A percentile compares a stretch with the other conserved stretches of the same genome.
Evolutionary conservation across 2,329 filamentous ascomycete species (phyloP).

Genomic region (Claviceps maximensis): DNA sequence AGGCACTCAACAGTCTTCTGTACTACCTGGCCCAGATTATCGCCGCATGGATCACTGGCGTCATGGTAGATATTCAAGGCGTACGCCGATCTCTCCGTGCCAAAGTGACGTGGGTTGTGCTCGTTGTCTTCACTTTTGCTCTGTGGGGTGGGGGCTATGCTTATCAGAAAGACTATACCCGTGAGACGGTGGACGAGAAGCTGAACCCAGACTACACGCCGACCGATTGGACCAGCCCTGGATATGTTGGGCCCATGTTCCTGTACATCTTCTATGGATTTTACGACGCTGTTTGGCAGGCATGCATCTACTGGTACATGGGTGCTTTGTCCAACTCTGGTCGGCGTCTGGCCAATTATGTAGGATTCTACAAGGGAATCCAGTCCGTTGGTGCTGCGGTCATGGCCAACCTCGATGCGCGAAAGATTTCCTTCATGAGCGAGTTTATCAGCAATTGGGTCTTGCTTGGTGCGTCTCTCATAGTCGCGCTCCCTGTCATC

Average conservation of each 20-base stretch:
- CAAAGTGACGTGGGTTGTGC: slow-evolving; percentile 49
- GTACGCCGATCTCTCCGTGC: slow-evolving; percentile 60
- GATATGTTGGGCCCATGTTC: slow-evolving; percentile 63
- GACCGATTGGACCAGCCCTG: slow-evolving; percentile 52
- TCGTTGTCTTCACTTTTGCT: slow-evolving; percentile 59
- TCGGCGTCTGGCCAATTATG: slow-evolving; percentile 78
- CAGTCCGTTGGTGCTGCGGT: slow-evolving; percentile 60
- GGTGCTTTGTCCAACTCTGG: slow-evolving; percentile 85
- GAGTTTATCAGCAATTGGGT: slow-evolving; percentile 65
- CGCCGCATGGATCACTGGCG: slow-evolving; percentile 34
- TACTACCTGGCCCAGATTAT: slow-evolving; percentile 46
- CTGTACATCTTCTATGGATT: slow-evolving; percentile 85
- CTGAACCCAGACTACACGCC: slow-evolving; percentile 13
- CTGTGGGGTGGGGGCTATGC: slow-evolving; percentile 77
- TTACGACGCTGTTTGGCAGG: slow-evolving; percentile 85
- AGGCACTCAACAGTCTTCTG: slow-evolving; percentile 39
- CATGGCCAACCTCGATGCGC: slow-evolving; percentile 21
- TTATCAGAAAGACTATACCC: slow-evolving; percentile 49
- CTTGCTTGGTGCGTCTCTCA: slow-evolving; percentile 56
- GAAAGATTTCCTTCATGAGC: slow-evolving; percentile 44
- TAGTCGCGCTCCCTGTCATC: slow-evolving; percentile 70
- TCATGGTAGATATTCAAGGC: slow-evolving; percentile 50
- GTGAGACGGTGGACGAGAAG: slow-evolving; percentile 19
- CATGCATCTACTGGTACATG: slow-evolving; percentile 90
- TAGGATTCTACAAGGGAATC: slow-evolving; percentile 69